Base-by-base conservation (phyloP, 345 rosid species). In the Psidium friedrichsthalianum region DNA sequence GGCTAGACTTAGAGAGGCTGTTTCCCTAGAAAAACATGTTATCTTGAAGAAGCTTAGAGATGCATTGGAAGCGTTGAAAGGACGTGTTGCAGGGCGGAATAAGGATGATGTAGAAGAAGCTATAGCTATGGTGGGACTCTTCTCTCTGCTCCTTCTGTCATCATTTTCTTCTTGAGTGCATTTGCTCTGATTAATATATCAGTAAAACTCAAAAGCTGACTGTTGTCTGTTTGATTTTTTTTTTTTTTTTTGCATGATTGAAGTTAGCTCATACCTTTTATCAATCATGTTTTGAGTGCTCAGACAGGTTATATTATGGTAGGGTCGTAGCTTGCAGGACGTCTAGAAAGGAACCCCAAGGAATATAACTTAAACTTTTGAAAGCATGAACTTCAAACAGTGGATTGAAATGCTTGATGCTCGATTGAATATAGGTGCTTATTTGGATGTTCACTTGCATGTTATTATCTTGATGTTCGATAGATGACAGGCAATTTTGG, bases 21-120 rank as follows among this genome's bases (percentile, higher is more conserved):
- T 96, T 82, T 98, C 98, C 16, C 86, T 98, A 91, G 99, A 96
- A 91, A 98, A 96, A 83, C 99, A 98, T 93, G 97, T 98, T 85
- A 96, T 98, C 88, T 84, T 98, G 90, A 96, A 96, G 94, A 98
- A 98, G 93, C 96, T 98, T 83, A 91, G 99, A 87, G 99, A 96
- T 92, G 98, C 97, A 13, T 86, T 98, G 85, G 98, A 96, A 90
- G 94, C 97, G 49, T 88, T 98, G 84, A 94, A 89, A 91, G 99
- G 99, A 83, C 95, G 95, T 69, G 99, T 98, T 84, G 95, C 93
- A 6, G 98, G 98, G 82, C 91, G 93, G 90, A 96, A 96, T 94
- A 96, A 96, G 91, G 99, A 96, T 89, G 98, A 98, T 85, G 98
- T 96, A 59, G 95, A 92, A 91, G 98, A 94, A 87, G 99, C 99